Evolutionary conservation across 768 basidiomycete species (phyloP).

Genomic region (Punctularia strigosozonata): DNA sequence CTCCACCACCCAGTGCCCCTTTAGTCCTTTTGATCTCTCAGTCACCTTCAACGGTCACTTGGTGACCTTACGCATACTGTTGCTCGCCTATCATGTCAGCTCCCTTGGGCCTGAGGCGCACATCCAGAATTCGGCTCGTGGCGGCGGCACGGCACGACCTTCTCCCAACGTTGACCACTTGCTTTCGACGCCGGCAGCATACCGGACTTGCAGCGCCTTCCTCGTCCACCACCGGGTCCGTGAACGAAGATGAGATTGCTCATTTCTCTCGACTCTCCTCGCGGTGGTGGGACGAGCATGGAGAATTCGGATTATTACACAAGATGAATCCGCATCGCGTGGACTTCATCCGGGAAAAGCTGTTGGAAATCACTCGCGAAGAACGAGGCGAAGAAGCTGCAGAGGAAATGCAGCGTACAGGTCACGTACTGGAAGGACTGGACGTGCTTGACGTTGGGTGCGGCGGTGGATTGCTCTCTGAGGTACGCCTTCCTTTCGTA

Average conservation of each 20-base stretch:
- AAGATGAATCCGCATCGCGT: conserved; percentile 91
- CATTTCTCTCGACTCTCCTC: conserved; percentile 84
- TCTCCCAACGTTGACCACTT: no score
- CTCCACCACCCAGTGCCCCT: no score
- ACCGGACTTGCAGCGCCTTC: no score
- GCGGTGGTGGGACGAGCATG: conserved; percentile 93
- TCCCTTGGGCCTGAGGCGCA: no score
- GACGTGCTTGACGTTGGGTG: conserved; percentile 88
- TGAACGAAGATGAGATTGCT: conserved; percentile 74
- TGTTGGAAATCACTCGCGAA: conserved; percentile 51
- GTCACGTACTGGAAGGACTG: conserved; percentile 42
- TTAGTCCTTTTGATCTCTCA: no score
- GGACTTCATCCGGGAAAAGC: conserved; percentile 70
- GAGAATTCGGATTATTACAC: conserved; percentile 83
- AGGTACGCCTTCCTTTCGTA: conserved; percentile 37
- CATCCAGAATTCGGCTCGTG: no score
- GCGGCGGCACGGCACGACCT: no score
- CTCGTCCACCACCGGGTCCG: conserved; percentile 31
- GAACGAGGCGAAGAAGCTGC: conserved; percentile 26
- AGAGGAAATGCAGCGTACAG: conserved; percentile 16
- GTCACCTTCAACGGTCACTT: no score
- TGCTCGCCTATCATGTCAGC: no score
- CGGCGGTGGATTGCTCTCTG: conserved; percentile 87
- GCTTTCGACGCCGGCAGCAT: no score
- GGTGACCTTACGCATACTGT: no score